Evolutionary conservation across 164 flowering plant genomes (phyloP), one percentile per base, ranked within the genome.

Genomic region (Taxillus chinensis): DNA sequence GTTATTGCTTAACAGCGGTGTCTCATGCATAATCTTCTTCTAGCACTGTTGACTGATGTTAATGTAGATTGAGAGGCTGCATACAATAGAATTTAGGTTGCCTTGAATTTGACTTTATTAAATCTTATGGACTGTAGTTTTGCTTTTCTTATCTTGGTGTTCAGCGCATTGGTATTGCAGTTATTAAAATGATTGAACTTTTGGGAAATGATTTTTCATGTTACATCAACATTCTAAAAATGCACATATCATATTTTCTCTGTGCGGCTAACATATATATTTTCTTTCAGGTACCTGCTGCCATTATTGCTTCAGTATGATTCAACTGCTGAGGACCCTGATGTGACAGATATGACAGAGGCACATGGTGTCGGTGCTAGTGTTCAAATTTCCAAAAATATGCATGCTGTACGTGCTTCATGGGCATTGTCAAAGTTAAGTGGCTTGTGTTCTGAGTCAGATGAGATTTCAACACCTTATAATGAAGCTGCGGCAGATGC

Each of bases 301-400:
- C 99, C 99, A 2, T 73, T 91, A 78, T 75, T 95, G 75, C 86
- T 95, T 71, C 97, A 91, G 76, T 95, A 86, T 78, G 99, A 95
- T 74, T 87, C 97, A 49, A 95, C 99, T 52, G 99, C 99, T 10
- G 96, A 91, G 50, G 95, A 84, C 76, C 76, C 96, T 73, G 89
- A 86, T 62, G n/a, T n/a, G n/a, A n/a, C n/a, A n/a, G n/a, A n/a
- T 27, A 66, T 64, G 54, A 68, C 67, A 16, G 96, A 86, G 68
- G 84, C 99, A 39, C 93, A 80, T 78, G 95, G 97, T 63, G 97
- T 95, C 76, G 99, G 99, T 67, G 80, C 80, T 62, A 91, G 93
- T 74, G 95, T 95, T 64, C 99, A 95, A 73, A 83, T 79, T 74
- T 92, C 93, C 17, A 95, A 95, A 74, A 95, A 95, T 66, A 63